Evolutionary conservation across 2,329 filamentous ascomycete species (phyloP), one percentile per base, ranked within the genome.

Genomic region (Magnaporthiopsis incrustans): DNA sequence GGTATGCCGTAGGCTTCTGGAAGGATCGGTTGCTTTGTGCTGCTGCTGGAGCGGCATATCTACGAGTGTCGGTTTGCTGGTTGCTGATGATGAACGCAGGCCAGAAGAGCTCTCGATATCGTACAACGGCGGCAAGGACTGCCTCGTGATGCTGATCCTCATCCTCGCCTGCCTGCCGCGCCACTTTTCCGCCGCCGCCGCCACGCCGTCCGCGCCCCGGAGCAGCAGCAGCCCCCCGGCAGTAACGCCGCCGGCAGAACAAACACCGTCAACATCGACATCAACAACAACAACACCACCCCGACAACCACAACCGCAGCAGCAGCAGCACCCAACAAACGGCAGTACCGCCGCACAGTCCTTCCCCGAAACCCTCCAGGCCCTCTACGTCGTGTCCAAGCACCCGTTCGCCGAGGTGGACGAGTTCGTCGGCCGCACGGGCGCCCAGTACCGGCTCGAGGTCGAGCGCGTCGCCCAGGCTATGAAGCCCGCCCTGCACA

Each of bases 121-220:
- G 64, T 99, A 97, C 78, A 99, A 99, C 71, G 95, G 95, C 73
- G 95, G 95, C 66, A 99, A 99, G 76, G 95, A 98, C 81, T 98
- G 94, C 72, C 89, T 98, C 25, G 93, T 98, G 63, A 86, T 98
- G 25, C 82, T 98, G 8, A 84, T 97, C 71, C 81, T 98, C 68
- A 91, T 97, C 72, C 87, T 98, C 69, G 88, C 89, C 67, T 82
- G 79, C 69, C 78, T 84, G 63, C 77, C 82, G 26, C 72, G 74
- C 25, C 72, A 73, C 66, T 73, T 73, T 64, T 70, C 77, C 25
- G 68, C 70, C 11, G 63, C 71, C 59, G 60, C 71, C 58, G n/a
- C 70, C n/a, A 53, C 72, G 18, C 68, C 66, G 53, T 62, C 65
- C 30, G 64, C 65, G 56, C 64, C 64, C 32, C 65, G 65, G 62